Evolutionary conservation across 2,329 filamentous ascomycete species (phyloP).

Genomic region (Myriosclerotinia scirpicola): DNA sequence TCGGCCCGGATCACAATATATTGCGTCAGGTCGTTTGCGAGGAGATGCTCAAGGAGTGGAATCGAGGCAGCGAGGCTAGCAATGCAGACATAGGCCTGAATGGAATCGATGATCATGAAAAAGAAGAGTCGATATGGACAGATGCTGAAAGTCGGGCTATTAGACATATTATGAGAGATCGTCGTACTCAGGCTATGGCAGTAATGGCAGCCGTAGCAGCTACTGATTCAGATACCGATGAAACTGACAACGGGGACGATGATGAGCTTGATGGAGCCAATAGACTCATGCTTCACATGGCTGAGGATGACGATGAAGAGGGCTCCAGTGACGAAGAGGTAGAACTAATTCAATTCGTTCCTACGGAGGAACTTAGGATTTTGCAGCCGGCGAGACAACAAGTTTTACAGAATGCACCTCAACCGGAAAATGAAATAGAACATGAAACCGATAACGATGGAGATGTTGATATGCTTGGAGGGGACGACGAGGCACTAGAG

Average conservation of each 20-base stretch:
- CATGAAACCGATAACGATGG: slow-evolving; percentile 45
- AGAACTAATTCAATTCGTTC: slow-evolving; percentile 4
- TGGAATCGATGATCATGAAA: slow-evolving; percentile 79
- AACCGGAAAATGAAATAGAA: slow-evolving; percentile 38
- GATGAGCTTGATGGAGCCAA: slow-evolving; percentile 56
- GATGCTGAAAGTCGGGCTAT: slow-evolving; percentile 33
- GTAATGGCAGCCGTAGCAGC: slow-evolving; percentile 30
- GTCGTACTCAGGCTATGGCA: slow-evolving; percentile 28
- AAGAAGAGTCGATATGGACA: slow-evolving; percentile 37
- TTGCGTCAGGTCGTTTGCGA: slow-evolving; percentile 83
- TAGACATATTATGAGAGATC: slow-evolving; percentile 29
- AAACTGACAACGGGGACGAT: slow-evolving; percentile 33
- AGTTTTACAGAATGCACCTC: slow-evolving; percentile 32
- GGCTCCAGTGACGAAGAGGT: slow-evolving; percentile 29
- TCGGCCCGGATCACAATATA: slow-evolving; percentile 76
- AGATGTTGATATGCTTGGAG: slow-evolving; percentile 47
- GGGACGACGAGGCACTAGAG: slow-evolving; percentile 62
- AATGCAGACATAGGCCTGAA: slow-evolving; percentile 76
- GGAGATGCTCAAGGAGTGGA: slow-evolving; percentile 86
- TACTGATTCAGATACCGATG: slow-evolving; percentile 26
- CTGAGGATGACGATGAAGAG: slow-evolving; percentile 41
- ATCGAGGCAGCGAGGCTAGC: slow-evolving; percentile 76
- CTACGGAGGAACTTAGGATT: slow-evolving; percentile 32
- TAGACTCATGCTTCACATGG: slow-evolving; percentile 31
- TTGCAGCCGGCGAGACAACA: neutral